Conservation (phyloP, 2,329 filamentous ascomycete genomes). For the Colletotrichum trifolii region DNA sequence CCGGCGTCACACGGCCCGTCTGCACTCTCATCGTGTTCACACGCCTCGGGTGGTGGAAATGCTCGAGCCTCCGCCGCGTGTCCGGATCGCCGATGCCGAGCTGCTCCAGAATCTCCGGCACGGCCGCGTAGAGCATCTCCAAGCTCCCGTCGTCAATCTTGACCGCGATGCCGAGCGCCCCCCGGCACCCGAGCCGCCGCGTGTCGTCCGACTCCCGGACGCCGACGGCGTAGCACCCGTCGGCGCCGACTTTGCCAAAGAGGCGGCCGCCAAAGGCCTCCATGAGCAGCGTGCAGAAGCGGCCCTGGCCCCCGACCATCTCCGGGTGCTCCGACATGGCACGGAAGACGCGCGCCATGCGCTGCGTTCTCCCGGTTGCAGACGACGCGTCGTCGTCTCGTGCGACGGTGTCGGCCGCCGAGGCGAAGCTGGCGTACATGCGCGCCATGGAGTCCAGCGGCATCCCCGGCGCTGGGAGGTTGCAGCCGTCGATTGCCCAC, state of each 20-base stretch:
- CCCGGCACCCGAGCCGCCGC: constrained; percentile 47
- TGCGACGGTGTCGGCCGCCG: constrained; percentile 41
- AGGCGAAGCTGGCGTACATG: constrained; percentile 51
- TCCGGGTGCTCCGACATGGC: constrained; percentile 57
- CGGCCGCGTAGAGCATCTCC: constrained; percentile 54
- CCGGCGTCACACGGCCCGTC: constrained; percentile 43
- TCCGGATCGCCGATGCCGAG: constrained; percentile 50
- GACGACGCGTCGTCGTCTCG: background rate
- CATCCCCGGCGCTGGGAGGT: constrained; percentile 57
- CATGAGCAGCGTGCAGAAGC: constrained; percentile 61
- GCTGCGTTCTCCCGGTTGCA: constrained; percentile 30
- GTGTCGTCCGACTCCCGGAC: constrained; percentile 52
- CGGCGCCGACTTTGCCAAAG: constrained; percentile 60
- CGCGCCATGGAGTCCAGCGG: constrained; percentile 49
- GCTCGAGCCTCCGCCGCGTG: constrained; percentile 42
- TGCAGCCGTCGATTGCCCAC: constrained; percentile 60
- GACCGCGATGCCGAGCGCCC: constrained; percentile 55
- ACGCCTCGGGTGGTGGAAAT: constrained; percentile 48
- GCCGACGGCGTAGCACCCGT: constrained; percentile 59
- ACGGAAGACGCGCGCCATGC: constrained; percentile 50
- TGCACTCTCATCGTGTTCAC: constrained; percentile 52
- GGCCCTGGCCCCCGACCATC: constrained; percentile 55
- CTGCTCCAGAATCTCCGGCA: constrained; percentile 57
- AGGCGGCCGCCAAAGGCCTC: constrained; percentile 47
- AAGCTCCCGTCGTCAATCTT: constrained; percentile 62